Conservation (phyloP, 345 rosid species). For the Excoecaria cochinchinensis region DNA sequence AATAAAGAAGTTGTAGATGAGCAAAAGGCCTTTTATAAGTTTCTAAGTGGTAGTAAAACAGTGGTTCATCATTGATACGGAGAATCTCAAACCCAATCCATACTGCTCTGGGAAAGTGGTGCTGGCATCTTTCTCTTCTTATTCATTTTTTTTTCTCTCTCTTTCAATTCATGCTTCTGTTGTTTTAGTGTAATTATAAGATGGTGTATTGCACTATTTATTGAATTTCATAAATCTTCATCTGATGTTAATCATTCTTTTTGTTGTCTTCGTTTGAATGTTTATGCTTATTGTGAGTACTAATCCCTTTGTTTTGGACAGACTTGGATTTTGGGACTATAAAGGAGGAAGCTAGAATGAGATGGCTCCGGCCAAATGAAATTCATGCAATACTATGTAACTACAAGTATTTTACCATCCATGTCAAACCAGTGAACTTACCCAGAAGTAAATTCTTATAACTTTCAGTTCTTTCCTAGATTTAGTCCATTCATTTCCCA, state of each 20-base stretch:
- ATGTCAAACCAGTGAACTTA: conserved; percentile 79
- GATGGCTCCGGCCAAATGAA: conserved; percentile 99
- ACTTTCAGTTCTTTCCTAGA: background rate
- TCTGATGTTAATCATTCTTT: background rate
- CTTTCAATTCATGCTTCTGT: background rate
- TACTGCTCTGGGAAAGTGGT: background rate
- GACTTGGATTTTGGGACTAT: conserved; percentile 72
- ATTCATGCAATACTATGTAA: conserved; percentile 82
- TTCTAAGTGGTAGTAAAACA: background rate
- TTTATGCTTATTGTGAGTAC: background rate
- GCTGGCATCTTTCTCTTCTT: background rate
- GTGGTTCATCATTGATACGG: background rate
- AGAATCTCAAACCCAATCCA: background rate
- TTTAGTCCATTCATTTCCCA: background rate
- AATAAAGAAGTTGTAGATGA: background rate
- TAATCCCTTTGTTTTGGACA: conserved; percentile 31
- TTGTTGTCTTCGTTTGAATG: background rate
- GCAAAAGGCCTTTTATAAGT: background rate
- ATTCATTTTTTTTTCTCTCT: background rate
- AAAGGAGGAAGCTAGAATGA: conserved; percentile 68
- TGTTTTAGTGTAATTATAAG: background rate
- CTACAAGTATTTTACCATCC: conserved; percentile 59
- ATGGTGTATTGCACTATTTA: background rate
- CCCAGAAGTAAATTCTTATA: conserved; percentile 58
- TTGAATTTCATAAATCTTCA: conserved; percentile 3